Base-by-base conservation (phyloP, 345 rosid genomes). In the Physaria fendleri region DNA sequence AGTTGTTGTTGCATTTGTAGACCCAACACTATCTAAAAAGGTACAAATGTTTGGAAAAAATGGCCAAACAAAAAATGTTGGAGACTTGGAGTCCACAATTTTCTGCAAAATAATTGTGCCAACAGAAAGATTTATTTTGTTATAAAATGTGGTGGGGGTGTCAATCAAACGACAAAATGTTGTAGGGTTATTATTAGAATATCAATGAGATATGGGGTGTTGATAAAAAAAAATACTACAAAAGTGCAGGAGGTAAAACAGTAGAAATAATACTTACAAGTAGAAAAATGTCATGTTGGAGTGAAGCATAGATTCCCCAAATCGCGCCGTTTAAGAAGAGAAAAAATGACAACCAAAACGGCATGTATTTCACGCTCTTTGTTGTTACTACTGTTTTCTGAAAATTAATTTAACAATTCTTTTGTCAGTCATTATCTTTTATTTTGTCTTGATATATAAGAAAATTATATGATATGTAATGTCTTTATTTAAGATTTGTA, bases 341-440 rank as follows among this genome's bases (percentile, higher is more conserved):
- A 68, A 71, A 82, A 27, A 81, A 81, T 5, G 96, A 83, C 42
- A 88, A 80, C 25, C 79, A 55, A 63, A 88, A 85, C 8, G 95
- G 95, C 92, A 87, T 81, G 77, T 75, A 87, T 54, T 78, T 87
- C 39, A 84, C 92, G 34, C 92, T 87, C 58, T 74, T 81, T 0
- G 75, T 83, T 0, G 69, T 74, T 64, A 88, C 79, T 50, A 87
- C 90, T 22, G 84, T 81, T 85, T 75, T 85, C 90, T 85, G 85
- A n/a, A 62, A 39, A 23, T 25, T 16, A 24, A 40, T 52, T 52
- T 18, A 35, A 29, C 13, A 29, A n/a, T n/a, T n/a, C n/a, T n/a
- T n/a, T n/a, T n/a, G n/a, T n/a, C n/a, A n/a, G n/a, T n/a, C n/a
- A n/a, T n/a, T n/a, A n/a, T n/a, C n/a, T n/a, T 32, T 35, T 40